phyloP scores from a whole-genome alignment of 192 early-diverging fungal genomes.

The Rhizophagus prolifer region DNA sequence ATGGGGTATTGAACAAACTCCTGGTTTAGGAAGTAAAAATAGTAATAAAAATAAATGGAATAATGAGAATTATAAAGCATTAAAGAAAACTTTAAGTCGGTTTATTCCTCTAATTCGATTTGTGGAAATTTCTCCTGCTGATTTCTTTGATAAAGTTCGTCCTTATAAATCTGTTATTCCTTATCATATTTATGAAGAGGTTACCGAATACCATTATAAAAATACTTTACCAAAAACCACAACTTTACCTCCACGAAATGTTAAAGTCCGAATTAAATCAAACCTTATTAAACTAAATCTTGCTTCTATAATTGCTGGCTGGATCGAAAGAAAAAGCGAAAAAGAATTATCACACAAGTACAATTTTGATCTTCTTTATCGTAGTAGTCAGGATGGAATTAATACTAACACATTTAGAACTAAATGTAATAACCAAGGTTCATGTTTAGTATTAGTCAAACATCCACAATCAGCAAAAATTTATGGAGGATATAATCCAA shows the following conservation, averaged over 20 bases:
- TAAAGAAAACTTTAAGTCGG: not conserved
- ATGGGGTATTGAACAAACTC: constrained; percentile 10
- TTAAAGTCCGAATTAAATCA: not conserved
- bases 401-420: not conserved
- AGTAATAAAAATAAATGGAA: constrained; percentile 4
- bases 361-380: constrained; percentile 10
- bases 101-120: constrained; percentile 15
- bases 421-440: too few species aligned
- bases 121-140: not conserved
- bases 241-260: too few species aligned
- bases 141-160: not conserved
- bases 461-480: too few species aligned
- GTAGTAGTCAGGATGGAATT: constrained; percentile 1
- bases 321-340: not conserved
- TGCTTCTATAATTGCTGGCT: not conserved
- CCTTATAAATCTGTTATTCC: constrained; percentile 5
- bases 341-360: not conserved
- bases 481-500: not conserved
- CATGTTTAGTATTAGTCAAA: too few species aligned
- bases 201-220: not conserved
- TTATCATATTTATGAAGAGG: not conserved
- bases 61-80: not conserved
- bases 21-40: not conserved
- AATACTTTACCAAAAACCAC: too few species aligned
- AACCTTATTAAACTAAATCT: not conserved